Conservation (phyloP, 2,329 filamentous ascomycete genomes). For the Ophiocordyceps australis region DNA sequence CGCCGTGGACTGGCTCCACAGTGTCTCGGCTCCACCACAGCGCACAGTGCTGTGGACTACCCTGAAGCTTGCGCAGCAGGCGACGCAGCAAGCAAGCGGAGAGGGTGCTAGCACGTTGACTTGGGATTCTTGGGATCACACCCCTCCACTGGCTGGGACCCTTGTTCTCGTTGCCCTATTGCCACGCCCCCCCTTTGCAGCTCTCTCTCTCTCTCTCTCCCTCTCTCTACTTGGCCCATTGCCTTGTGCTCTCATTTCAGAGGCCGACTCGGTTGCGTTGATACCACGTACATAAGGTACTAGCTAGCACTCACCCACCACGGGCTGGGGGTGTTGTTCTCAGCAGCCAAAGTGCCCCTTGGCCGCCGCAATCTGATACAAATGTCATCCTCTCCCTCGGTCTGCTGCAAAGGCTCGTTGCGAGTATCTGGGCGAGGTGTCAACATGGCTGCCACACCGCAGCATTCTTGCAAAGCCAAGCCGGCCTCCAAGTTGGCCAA, state of each 20-base stretch:
- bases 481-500: slow-evolving; percentile 32
- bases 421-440: slow-evolving; percentile 24
- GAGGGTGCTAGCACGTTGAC: too few relatives aligned
- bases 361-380: slow-evolving; percentile 8
- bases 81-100: too few relatives aligned
- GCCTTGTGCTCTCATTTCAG: background rate
- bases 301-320: slow-evolving; percentile 5
- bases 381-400: slow-evolving; percentile 54
- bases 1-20: too few relatives aligned
- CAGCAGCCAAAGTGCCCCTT: slow-evolving; percentile 4
- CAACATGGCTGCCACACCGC: slow-evolving; percentile 47
- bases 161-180: background rate
- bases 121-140: too few relatives aligned
- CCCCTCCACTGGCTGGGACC: too few relatives aligned
- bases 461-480: slow-evolving; percentile 40
- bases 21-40: too few relatives aligned
- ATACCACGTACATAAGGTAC: too few relatives aligned
- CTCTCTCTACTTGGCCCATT: background rate
- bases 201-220: slow-evolving; percentile 6
- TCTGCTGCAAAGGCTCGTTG: slow-evolving; percentile 36
- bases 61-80: too few relatives aligned
- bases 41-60: too few relatives aligned
- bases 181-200: slow-evolving; percentile 1
- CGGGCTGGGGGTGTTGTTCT: background rate
- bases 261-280: background rate